phyloP scores from a whole-genome alignment of 192 early-diverging fungal genomes.

The Dissophora ornata region DNA sequence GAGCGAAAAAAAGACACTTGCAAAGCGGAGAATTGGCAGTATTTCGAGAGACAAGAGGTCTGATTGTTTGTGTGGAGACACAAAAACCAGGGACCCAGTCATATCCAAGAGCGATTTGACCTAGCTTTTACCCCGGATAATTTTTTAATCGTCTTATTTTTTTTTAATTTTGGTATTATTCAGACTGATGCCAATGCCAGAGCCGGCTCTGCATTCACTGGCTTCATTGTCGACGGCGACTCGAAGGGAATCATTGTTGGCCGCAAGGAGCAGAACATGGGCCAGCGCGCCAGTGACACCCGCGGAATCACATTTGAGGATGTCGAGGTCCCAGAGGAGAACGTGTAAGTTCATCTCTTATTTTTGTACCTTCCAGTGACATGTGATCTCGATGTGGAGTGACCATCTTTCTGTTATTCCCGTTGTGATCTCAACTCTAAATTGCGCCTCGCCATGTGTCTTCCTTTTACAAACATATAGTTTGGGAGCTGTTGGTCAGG shows the following conservation, averaged over 20 bases:
- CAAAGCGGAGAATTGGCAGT: no score
- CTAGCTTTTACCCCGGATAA: conserved; percentile 4
- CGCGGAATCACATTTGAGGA: conserved; percentile 90
- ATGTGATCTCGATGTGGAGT: conserved; percentile 30
- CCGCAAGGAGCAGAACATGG: conserved; percentile 98
- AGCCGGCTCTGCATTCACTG: conserved; percentile 91
- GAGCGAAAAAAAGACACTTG: no score
- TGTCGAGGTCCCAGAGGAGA: conserved; percentile 84
- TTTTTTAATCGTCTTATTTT: conserved; percentile 22
- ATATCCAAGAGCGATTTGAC: conserved; percentile 36
- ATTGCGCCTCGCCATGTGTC: background rate
- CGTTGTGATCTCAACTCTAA: background rate
- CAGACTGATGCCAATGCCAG: conserved; percentile 80
- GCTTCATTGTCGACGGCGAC: conserved; percentile 94
- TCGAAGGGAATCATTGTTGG: conserved; percentile 90
- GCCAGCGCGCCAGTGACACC: conserved; percentile 93
- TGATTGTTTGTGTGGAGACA: no score
- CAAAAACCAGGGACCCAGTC: conserved; percentile 19
- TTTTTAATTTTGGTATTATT: conserved; percentile 7
- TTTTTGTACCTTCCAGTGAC: background rate
- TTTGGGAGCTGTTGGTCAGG: conserved; percentile 78
- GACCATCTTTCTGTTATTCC: background rate
- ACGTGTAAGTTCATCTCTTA: conserved; percentile 57
- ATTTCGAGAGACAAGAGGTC: background rate
- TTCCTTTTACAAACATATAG: conserved; percentile 12